Conservation (phyloP, 192 early-diverging fungal species). For the Backusella liffmaniae region DNA sequence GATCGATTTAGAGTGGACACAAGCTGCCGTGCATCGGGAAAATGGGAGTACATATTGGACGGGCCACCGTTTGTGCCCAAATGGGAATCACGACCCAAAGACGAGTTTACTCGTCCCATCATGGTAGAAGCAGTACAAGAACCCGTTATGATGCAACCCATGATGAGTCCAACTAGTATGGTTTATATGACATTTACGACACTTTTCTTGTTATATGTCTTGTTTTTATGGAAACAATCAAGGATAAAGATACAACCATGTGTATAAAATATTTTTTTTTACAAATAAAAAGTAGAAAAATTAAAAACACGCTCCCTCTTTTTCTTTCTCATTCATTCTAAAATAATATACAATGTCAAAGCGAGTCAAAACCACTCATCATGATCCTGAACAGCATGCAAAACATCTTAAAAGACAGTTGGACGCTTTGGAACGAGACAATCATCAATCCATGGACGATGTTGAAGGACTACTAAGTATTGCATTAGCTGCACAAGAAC, state of each 20-base stretch:
- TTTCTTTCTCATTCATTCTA: too few relatives aligned
- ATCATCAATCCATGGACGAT: conserved; percentile 51
- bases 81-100: background rate
- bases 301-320: background rate
- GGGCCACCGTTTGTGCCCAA: conserved; percentile 6
- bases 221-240: conserved; percentile 4
- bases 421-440: conserved; percentile 53
- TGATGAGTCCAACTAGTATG: background rate
- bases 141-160: too few relatives aligned
- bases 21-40: background rate
- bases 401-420: conserved; percentile 45
- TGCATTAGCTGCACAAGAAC: conserved; percentile 41
- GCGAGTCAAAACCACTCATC: background rate
- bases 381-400: conserved; percentile 34
- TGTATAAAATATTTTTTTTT: background rate
- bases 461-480: conserved; percentile 48
- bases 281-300: background rate
- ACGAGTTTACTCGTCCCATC: conserved; percentile 13
- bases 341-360: conserved; percentile 12
- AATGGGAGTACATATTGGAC: conserved; percentile 7
- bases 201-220: background rate
- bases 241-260: background rate
- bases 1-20: conserved; percentile 13
- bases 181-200: background rate
- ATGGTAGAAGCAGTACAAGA: background rate